A percentile compares a stretch with the other conserved stretches of the same genome.
These are phyloP conservation scores for Ploettnerulaceae sp. DNA, from an alignment of 2,329 filamentous ascomycete genomes.

Conservation along the genomic window DNA sequence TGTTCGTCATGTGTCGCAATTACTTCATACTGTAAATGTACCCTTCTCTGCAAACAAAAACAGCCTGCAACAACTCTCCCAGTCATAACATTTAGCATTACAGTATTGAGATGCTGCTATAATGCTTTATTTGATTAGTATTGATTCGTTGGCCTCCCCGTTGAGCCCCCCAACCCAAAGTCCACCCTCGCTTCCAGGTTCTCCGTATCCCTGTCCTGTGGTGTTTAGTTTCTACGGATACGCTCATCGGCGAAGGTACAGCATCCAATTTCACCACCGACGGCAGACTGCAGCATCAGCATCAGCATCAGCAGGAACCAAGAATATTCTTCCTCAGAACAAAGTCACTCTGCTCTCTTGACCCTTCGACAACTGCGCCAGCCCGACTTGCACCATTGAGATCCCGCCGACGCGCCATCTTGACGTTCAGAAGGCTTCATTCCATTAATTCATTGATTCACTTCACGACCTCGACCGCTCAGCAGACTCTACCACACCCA, in stretches of 20 bases:
- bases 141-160: constrained; percentile 4
- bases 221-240: constrained; percentile 12
- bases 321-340: constrained; percentile 6
- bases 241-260: not conserved
- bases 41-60: no score
- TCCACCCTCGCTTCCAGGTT: not conserved
- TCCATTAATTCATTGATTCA: no score
- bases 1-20: not conserved
- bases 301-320: no score
- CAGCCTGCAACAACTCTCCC: constrained; percentile 4
- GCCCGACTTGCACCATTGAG: not conserved
- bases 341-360: not conserved
- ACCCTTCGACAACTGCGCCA: not conserved
- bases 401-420: not conserved
- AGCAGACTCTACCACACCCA: not conserved
- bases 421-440: no score
- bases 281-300: constrained; percentile 11
- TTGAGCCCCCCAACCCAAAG: no score
- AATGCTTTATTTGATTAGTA: not conserved
- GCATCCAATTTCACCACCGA: constrained; percentile 9
- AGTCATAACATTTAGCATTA: constrained; percentile 9
- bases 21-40: not conserved
- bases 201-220: not conserved
- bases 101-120: constrained; percentile 3
- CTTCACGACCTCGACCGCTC: not conserved